Percentiles rank a stretch among this genome's conserved stretches.
Evolutionary conservation across 257 asterid genomes (phyloP).

Genomic region (Nicotiana noctiflora): DNA sequence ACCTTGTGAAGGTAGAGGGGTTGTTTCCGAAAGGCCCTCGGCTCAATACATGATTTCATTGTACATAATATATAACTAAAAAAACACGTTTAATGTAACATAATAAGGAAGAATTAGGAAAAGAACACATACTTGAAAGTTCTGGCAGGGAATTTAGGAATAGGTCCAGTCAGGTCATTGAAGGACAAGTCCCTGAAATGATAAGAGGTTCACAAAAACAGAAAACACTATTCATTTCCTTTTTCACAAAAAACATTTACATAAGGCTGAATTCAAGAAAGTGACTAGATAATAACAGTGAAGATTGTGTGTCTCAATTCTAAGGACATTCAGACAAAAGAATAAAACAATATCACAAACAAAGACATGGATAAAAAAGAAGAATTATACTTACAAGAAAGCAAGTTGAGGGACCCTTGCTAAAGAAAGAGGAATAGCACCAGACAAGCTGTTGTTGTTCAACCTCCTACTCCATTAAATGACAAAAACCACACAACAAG

Average conservation of each 20-base stretch:
- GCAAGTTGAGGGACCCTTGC: slow-evolving; percentile 83
- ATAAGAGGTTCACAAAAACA: neutral
- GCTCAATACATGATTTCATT: neutral
- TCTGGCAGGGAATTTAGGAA: slow-evolving; percentile 72
- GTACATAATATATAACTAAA: neutral
- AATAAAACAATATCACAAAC: slow-evolving; percentile 10
- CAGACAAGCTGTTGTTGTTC: slow-evolving; percentile 91
- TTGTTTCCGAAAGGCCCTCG: no score
- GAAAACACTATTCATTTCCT: slow-evolving; percentile 14
- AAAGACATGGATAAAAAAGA: slow-evolving; percentile 6
- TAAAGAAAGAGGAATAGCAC: slow-evolving; percentile 68
- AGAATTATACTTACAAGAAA: slow-evolving; percentile 74
- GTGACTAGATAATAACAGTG: neutral
- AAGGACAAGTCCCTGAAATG: slow-evolving; percentile 86
- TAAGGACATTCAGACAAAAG: slow-evolving; percentile 7
- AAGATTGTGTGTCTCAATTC: neutral
- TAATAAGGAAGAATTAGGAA: neutral
- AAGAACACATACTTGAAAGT: slow-evolving; percentile 68
- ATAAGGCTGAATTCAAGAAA: neutral
- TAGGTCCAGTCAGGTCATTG: slow-evolving; percentile 89
- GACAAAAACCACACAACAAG: slow-evolving; percentile 36
- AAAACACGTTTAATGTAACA: neutral
- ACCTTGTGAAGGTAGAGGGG: no score
- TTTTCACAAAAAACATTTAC: neutral
- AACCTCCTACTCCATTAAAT: slow-evolving; percentile 71